A percentile compares a stretch with the other conserved stretches of the same genome.
phyloP scores from a whole-genome alignment of 2,329 filamentous ascomycete genomes.

The Lachnellula subtilissima region DNA sequence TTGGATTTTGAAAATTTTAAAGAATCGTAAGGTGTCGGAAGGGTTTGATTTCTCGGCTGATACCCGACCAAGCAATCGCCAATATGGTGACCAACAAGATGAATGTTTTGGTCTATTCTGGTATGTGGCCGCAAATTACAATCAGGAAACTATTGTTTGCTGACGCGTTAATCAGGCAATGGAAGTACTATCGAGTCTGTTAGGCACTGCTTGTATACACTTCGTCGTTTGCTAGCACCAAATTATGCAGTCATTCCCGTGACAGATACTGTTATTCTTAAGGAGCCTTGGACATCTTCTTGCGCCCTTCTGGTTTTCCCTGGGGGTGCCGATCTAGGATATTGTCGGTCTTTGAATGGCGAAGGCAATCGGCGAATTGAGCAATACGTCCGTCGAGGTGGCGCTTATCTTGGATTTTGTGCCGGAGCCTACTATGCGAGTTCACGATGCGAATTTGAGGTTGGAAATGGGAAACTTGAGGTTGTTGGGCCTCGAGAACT shows the following conservation, averaged over 20 bases:
- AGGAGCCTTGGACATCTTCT: constrained; percentile 84
- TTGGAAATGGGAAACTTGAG: constrained; percentile 74
- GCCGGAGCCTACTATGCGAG: constrained; percentile 91
- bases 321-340: constrained; percentile 89
- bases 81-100: constrained; percentile 63
- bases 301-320: constrained; percentile 90
- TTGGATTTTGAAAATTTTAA: constrained; percentile 5
- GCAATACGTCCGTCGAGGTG: constrained; percentile 81
- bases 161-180: constrained; percentile 51
- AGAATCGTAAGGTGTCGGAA: constrained; percentile 3
- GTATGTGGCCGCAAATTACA: constrained; percentile 42
- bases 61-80: constrained; percentile 38
- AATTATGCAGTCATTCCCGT: constrained; percentile 92
- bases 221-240: constrained; percentile 79
- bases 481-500: constrained; percentile 83
- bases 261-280: constrained; percentile 70
- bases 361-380: constrained; percentile 78
- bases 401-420: constrained; percentile 84
- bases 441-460: constrained; percentile 82
- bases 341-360: constrained; percentile 83
- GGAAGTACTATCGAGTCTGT: constrained; percentile 87
- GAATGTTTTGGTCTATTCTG: constrained; percentile 91
- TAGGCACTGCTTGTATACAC: constrained; percentile 79
- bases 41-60: constrained; percentile 21
- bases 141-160: neutral